A percentile compares a stretch with the other conserved stretches of the same genome.
Conservation (phyloP, 2,329 filamentous ascomycete species). For the Alternaria viburni region DNA sequence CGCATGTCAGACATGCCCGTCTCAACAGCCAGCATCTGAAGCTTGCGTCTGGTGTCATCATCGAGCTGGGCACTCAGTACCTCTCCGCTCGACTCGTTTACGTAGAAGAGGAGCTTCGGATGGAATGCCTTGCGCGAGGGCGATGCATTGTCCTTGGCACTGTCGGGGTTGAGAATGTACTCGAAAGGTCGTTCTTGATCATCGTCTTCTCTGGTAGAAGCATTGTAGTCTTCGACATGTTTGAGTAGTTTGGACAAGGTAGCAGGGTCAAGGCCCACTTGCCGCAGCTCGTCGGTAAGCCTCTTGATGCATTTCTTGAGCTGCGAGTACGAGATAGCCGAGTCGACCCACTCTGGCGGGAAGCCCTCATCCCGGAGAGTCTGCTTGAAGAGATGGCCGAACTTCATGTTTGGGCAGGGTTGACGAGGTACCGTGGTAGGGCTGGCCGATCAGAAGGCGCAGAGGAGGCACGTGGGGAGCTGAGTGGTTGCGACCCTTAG, state of each 20-base stretch:
- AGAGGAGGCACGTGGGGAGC: constrained; percentile 37
- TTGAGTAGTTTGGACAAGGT: constrained; percentile 71
- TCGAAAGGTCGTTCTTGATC: constrained; percentile 44
- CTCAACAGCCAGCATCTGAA: constrained; percentile 65
- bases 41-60: constrained; percentile 66
- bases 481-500: constrained; percentile 17
- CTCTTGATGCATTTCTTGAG: constrained; percentile 90
- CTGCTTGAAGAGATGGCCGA: constrained; percentile 78
- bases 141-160: constrained; percentile 1
- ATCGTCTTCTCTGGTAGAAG: constrained; percentile 27
- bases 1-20: constrained; percentile 51
- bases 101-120: constrained; percentile 73
- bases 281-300: constrained; percentile 72
- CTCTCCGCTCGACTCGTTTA: constrained; percentile 70
- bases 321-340: constrained; percentile 81
- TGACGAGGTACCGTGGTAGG: constrained; percentile 15
- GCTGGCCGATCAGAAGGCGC: constrained; percentile 30
- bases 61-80: constrained; percentile 73
- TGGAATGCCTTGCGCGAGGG: constrained; percentile 54
- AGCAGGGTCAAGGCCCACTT: constrained; percentile 73
- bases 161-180: constrained; percentile 42
- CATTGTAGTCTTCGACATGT: constrained; percentile 49
- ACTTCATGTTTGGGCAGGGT: constrained; percentile 71
- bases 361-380: constrained; percentile 75
- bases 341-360: constrained; percentile 72